Evolutionary conservation across 805 yeast genomes (phyloP).

Genomic region (Saturnispora dispora): DNA sequence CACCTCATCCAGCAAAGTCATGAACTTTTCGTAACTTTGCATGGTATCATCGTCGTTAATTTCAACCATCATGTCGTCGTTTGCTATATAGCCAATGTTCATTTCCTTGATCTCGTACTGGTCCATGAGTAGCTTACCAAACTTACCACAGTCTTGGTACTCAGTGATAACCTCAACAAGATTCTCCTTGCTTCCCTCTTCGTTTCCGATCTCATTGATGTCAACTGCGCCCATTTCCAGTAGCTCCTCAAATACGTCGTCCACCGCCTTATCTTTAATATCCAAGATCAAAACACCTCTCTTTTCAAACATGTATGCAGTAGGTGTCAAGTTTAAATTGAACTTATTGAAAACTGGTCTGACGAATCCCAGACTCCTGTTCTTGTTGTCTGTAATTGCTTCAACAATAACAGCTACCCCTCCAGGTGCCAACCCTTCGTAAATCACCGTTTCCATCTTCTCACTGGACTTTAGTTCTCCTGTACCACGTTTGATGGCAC

Average conservation of each 20-base stretch:
- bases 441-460: slow-evolving; percentile 46
- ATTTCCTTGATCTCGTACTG: slow-evolving; percentile 59
- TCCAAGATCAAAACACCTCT: slow-evolving; percentile 63
- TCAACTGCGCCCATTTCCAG: slow-evolving; percentile 67
- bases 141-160: slow-evolving; percentile 49
- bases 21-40: slow-evolving; percentile 47
- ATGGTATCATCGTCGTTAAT: slow-evolving; percentile 44
- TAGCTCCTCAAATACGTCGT: slow-evolving; percentile 63
- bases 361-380: slow-evolving; percentile 67
- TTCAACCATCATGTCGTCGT: slow-evolving; percentile 47
- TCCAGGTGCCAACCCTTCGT: slow-evolving; percentile 90
- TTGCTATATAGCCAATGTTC: slow-evolving; percentile 60
- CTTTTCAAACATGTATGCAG: slow-evolving; percentile 66
- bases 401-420: slow-evolving; percentile 83
- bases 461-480: slow-evolving; percentile 47
- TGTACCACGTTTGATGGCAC: slow-evolving; percentile 76
- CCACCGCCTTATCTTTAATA: slow-evolving; percentile 34
- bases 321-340: slow-evolving; percentile 60
- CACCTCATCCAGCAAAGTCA: slow-evolving; percentile 58
- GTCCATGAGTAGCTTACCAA: slow-evolving; percentile 49
- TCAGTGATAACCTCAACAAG: slow-evolving; percentile 51
- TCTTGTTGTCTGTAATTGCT: slow-evolving; percentile 82
- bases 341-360: slow-evolving; percentile 66
- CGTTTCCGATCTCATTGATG: slow-evolving; percentile 29
- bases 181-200: slow-evolving; percentile 15